These are phyloP conservation scores for Sarocladium brachiariae DNA, from an alignment of 2,329 filamentous ascomycete genomes.

Conservation along the genomic window DNA sequence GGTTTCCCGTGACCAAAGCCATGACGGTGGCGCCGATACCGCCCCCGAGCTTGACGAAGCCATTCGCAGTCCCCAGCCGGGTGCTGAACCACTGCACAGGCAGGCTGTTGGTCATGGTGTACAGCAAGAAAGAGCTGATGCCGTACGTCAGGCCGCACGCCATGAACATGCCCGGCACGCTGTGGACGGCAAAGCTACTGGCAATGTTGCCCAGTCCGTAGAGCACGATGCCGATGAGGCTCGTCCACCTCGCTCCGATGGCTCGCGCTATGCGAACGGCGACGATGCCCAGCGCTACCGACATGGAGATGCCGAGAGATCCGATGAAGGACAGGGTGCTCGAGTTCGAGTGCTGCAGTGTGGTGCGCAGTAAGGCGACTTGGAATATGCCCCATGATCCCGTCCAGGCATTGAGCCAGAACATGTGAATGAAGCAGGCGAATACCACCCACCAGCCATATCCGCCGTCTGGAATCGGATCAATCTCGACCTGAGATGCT, in stretches of 20 bases:
- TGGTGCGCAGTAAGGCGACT: constrained; percentile 5
- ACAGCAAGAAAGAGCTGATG: constrained; percentile 12
- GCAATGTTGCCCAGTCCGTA: constrained; percentile 5
- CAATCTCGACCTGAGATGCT: too few relatives aligned
- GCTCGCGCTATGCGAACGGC: constrained; percentile 4
- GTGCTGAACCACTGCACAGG: constrained; percentile 14
- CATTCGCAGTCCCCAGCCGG: constrained; percentile 13
- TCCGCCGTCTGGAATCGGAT: constrained; percentile 11
- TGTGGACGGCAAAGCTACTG: constrained; percentile 9
- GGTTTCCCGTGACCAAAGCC: constrained; percentile 10
- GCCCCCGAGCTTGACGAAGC: constrained; percentile 13
- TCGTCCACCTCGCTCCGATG: constrained; percentile 9
- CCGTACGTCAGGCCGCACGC: constrained; percentile 12
- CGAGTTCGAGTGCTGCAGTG: constrained; percentile 1
- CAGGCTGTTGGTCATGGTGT: constrained; percentile 12
- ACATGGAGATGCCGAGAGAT: constrained; percentile 10
- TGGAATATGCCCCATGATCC: constrained; percentile 13
- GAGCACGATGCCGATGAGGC: constrained; percentile 6
- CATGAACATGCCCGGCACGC: constrained; percentile 11
- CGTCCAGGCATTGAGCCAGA: constrained; percentile 12
- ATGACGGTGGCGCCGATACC: constrained; percentile 14
- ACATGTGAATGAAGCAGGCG: constrained; percentile 11
- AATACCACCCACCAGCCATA: constrained; percentile 11
- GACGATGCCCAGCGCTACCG: constrained; percentile 9
- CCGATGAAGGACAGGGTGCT: constrained; percentile 11